phyloP scores from a whole-genome alignment of 106 monocot genomes.

The Acorus gramineus region DNA sequence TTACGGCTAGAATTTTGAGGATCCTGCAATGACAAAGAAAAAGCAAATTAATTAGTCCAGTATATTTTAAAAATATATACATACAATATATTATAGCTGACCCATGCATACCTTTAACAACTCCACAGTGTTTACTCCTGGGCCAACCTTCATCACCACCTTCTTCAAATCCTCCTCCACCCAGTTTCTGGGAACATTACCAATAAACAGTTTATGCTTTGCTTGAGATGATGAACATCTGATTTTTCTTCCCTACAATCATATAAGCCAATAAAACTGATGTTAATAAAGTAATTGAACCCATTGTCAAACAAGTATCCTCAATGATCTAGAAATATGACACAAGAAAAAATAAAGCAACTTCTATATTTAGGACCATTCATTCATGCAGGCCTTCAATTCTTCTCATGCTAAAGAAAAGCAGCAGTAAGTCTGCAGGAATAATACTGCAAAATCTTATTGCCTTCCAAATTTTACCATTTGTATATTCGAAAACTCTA shows the following conservation, averaged over 20 bases:
- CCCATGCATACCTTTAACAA: constrained; percentile 51
- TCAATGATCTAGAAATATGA: no score
- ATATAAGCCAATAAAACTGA: not conserved
- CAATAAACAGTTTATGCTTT: constrained; percentile 74
- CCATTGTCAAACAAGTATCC: no score
- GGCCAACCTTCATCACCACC: constrained; percentile 50
- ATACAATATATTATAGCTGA: no score
- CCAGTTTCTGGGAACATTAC: constrained; percentile 80
- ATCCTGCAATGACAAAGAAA: constrained; percentile 33
- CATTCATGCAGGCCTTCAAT: no score
- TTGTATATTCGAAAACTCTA: no score
- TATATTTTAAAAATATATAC: no score
- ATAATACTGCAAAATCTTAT: no score
- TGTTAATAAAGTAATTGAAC: not conserved
- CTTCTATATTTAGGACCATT: no score
- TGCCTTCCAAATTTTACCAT: no score
- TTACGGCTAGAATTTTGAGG: constrained; percentile 51
- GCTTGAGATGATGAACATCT: constrained; percentile 74
- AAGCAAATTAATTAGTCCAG: not conserved
- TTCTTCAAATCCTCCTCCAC: constrained; percentile 54
- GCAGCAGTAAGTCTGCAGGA: no score
- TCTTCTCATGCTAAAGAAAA: no score
- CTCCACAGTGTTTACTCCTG: constrained; percentile 55
- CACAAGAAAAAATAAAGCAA: no score
- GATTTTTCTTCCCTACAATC: constrained; percentile 62